Evolutionary conservation across 225 moss, liverwort and hornwort genomes (phyloP).

Genomic region (Marchantia polymorpha): DNA sequence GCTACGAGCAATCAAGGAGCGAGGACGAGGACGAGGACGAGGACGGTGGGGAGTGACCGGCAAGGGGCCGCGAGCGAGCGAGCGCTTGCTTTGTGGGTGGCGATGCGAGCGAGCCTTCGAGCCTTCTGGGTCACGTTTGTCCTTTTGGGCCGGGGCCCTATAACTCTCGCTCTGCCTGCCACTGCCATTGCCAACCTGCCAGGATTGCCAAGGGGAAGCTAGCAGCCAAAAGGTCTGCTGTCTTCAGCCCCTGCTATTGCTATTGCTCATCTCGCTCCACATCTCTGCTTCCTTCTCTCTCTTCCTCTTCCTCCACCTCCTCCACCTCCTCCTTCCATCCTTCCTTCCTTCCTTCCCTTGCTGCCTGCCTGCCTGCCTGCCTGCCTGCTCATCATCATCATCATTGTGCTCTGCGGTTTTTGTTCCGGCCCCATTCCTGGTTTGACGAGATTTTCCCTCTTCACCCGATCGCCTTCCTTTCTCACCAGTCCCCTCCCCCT

Average conservation of each 20-base stretch:
- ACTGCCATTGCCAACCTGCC: constrained; percentile 6
- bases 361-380: too few relatives aligned
- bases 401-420: neutral
- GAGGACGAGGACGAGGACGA: neutral
- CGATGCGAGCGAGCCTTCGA: neutral
- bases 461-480: neutral
- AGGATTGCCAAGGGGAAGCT: neutral
- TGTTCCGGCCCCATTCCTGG: neutral
- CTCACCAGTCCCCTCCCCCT: too few relatives aligned
- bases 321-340: too few relatives aligned
- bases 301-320: too few relatives aligned
- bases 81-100: neutral
- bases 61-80: neutral
- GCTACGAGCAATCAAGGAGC: neutral
- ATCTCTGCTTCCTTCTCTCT: neutral
- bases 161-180: constrained; percentile 1
- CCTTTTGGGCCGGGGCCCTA: constrained; percentile 5
- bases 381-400: neutral
- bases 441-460: neutral
- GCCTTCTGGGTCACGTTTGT: constrained; percentile 1
- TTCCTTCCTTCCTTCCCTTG: too few relatives aligned
- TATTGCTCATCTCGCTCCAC: neutral
- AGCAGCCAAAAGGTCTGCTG: constrained; percentile 3
- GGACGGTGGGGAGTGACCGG: neutral
- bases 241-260: neutral